Evolutionary conservation across 2,329 filamentous ascomycete species (phyloP), one percentile per base, ranked within the genome.

Genomic region (Aspergillus sp.): DNA sequence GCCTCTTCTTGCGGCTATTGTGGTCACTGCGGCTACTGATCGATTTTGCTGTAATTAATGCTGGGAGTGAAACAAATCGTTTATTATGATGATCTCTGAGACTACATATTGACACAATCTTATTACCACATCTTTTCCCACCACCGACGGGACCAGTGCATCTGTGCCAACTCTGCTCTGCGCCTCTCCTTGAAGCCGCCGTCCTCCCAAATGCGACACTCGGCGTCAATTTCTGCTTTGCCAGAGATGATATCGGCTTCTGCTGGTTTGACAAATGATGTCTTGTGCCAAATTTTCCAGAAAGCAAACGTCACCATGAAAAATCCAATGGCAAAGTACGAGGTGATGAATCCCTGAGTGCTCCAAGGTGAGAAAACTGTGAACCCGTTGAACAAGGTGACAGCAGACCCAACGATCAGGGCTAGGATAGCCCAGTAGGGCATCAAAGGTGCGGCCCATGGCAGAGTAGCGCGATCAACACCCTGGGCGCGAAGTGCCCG

Each of bases 351-450:
- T 28, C 76, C 76, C 49, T 80, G 76, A 8, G 80, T 71, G 51
- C 66, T 72, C 74, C 81, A 85, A 1, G 74, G 55, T 65, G 68
- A 70, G 49, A 79, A 78, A 1, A 72, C 68, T 13, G 72, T 70
- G 54, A 77, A 92, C 88, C 87, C 85, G 17, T 90, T 92, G 57
- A 91, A 81, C 3, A 92, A 72, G 57, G 91, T 88, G 30, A 88
- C 75, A 30, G 85, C 74, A 68, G 81, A 85, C 59, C 72, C 84
- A 77, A 76, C 66, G 0, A 64, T 23, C 6, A 91, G 77, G 0
- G 85, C 87, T 47, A 88, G 86, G 68, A 83, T 92, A 0, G 90
- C 89, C 0, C 84, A 83, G 68, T 88, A 93, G 0, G 91, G 91
- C 78, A 92, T 90, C 34, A 85, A 80, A 47, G 82, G 83, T 0